Base-by-base conservation (phyloP, 352 stramenopile genomes). In the Pythium rishiriense region DNA sequence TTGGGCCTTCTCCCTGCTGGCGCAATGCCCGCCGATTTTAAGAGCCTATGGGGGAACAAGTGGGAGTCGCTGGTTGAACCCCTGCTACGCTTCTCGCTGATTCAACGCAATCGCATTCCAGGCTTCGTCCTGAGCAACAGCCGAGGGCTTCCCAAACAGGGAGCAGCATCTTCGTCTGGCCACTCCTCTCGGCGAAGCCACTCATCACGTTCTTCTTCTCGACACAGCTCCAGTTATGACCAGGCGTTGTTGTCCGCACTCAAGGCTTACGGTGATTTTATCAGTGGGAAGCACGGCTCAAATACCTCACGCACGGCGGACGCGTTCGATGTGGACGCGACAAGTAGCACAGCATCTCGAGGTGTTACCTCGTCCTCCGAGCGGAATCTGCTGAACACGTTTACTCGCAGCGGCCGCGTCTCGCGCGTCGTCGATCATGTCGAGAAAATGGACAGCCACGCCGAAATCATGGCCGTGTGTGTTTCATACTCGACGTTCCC, bases 401-500 rank as follows among this genome's bases (percentile, higher is more conserved):
- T 93, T 28, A 90, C 85, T 1, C 80, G 82, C 24, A 90, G 76
- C 54, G 82, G 82, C 12, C 76, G 80, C 0, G 70, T 73, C 0
- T 79, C 82, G 11, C 75, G 80, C 3, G 71, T 85, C 1, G 79
- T 74, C 17, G 82, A 88, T 28, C 82, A 88, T 49, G 80, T 91
- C 26, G 82, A 89, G 57, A 79, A 78, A 35, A 82, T 91, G 70
- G 82, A 87, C 59, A 85, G 70, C 28, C 82, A 93, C 25, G 81
- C 74, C 3, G 76, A 91, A 48, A 58, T 91, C 28, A 87, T 91
- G 78, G 74, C 75, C 0, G 81, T 93, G 2, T 91, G 81, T 50
- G 74, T 91, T 4, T 89, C 81, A 7, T 93, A 90, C 64, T 91
- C 85, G 55, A 93, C 85, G 7, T 93, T 93, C 49, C 85, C 85